Percentiles rank a stretch among this genome's conserved stretches.
Evolutionary conservation across 768 basidiomycete genomes (phyloP).

Genomic region (Tulasnella sp.): DNA sequence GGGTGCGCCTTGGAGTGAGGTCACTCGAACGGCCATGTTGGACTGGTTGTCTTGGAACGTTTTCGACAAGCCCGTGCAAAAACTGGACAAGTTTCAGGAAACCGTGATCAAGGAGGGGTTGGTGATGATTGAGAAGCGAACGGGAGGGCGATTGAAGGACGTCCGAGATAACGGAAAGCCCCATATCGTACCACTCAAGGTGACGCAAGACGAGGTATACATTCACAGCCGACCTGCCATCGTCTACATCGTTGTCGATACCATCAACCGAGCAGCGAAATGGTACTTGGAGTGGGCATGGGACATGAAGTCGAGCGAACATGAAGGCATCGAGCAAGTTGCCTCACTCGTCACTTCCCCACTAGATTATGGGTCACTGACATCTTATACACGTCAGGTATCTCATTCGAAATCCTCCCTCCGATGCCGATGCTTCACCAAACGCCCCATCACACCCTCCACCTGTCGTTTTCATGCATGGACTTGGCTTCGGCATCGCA

Average conservation of each 20-base stretch:
- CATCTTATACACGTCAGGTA: slow-evolving; percentile 38
- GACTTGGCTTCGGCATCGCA: slow-evolving; percentile 71
- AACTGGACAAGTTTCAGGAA: slow-evolving; percentile 37
- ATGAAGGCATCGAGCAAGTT: slow-evolving; percentile 61
- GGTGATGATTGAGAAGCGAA: slow-evolving; percentile 54
- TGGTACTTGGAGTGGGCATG: slow-evolving; percentile 34
- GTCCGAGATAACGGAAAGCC: slow-evolving; percentile 45
- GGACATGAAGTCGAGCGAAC: slow-evolving; percentile 35
- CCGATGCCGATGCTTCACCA: slow-evolving; percentile 48
- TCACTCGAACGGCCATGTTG: slow-evolving; percentile 50
- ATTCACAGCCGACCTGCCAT: slow-evolving; percentile 52
- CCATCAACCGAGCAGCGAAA: slow-evolving; percentile 39
- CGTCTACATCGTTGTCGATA: slow-evolving; percentile 36
- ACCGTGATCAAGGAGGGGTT: slow-evolving; percentile 49
- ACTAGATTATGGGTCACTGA: background rate
- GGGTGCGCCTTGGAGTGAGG: slow-evolving; percentile 58
- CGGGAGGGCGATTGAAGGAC: slow-evolving; percentile 43
- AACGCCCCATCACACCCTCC: slow-evolving; percentile 32
- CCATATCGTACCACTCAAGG: slow-evolving; percentile 41
- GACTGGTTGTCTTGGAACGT: slow-evolving; percentile 80
- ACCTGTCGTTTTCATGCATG: slow-evolving; percentile 66
- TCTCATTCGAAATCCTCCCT: slow-evolving; percentile 54
- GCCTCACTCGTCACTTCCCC: background rate
- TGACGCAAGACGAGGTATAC: slow-evolving; percentile 69
- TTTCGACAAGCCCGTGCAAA: slow-evolving; percentile 48